Evolutionary conservation across 2,329 filamentous ascomycete genomes (phyloP).

Genomic region (Xylariomycetidae sp.): DNA sequence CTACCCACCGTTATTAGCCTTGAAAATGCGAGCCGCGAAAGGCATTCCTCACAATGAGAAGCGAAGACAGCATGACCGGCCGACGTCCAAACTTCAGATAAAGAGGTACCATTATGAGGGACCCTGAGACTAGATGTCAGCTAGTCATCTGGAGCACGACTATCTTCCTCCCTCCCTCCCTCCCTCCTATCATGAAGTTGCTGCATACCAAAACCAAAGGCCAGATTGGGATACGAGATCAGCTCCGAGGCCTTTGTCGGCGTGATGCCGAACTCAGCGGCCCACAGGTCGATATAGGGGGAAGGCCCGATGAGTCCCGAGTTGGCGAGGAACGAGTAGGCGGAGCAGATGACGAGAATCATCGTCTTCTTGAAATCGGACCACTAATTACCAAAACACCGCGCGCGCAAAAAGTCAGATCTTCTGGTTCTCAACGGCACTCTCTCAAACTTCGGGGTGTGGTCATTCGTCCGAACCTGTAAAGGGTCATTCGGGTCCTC

Average conservation of each 20-base stretch:
- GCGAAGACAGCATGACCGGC: conserved; percentile 37
- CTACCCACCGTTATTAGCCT: conserved; percentile 12
- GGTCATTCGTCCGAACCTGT: too few relatives aligned
- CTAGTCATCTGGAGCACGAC: neutral
- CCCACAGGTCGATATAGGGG: conserved; percentile 53
- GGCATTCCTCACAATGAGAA: conserved; percentile 27
- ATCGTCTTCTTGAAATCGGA: conserved; percentile 50
- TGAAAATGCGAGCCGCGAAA: too few relatives aligned
- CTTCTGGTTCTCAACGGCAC: too few relatives aligned
- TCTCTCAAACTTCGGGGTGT: too few relatives aligned
- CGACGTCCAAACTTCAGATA: conserved; percentile 47
- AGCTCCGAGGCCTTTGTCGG: conserved; percentile 48
- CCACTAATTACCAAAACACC: conserved; percentile 37
- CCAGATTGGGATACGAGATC: conserved; percentile 56
- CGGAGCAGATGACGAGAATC: conserved; percentile 50
- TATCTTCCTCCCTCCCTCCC: neutral
- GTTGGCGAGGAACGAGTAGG: conserved; percentile 57
- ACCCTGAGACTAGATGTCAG: conserved; percentile 25
- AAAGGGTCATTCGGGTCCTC: conserved; percentile 26
- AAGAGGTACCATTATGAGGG: conserved; percentile 51
- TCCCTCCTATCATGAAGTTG: neutral
- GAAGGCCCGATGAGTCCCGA: conserved; percentile 52
- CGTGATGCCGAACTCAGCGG: conserved; percentile 47
- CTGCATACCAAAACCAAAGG: conserved; percentile 48
- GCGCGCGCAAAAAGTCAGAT: too few relatives aligned